phyloP scores from a whole-genome alignment of 2,329 filamentous ascomycete species.

The Cytospora piceae region DNA sequence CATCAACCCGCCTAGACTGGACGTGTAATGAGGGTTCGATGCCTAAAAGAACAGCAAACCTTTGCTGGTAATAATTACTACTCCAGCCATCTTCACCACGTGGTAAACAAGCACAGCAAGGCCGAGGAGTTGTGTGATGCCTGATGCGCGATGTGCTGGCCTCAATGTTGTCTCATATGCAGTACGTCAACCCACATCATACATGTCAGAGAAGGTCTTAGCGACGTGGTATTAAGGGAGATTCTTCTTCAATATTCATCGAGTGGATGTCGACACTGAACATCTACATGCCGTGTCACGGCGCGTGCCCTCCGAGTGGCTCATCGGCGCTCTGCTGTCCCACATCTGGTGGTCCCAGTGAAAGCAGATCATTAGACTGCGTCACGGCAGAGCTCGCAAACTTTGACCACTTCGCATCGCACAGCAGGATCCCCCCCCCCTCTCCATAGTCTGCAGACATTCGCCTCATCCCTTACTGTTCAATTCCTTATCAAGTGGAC shows the following conservation, averaged over 20 bases:
- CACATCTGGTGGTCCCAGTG: neutral
- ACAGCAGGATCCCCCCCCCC: neutral
- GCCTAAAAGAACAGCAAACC: neutral
- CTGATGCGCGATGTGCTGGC: neutral
- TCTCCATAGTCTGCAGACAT: neutral
- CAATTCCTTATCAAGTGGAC: neutral
- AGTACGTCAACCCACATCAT: neutral
- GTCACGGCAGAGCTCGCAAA: neutral
- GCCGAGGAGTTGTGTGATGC: neutral
- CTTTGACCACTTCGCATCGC: neutral
- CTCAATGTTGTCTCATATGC: neutral
- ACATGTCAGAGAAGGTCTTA: neutral
- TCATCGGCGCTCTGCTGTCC: neutral
- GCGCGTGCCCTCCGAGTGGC: neutral
- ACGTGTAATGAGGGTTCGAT: neutral
- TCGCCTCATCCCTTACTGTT: neutral
- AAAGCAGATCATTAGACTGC: neutral
- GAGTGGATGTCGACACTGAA: constrained; percentile 14
- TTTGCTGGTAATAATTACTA: neutral
- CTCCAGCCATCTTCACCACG: neutral
- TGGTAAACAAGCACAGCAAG: too few relatives aligned
- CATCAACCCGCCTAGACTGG: neutral
- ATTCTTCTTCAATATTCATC: neutral
- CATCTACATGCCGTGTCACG: constrained; percentile 8
- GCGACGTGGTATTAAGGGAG: neutral